phyloP scores from a whole-genome alignment of 129 eudicot species.

The Ambrosia trifida region DNA sequence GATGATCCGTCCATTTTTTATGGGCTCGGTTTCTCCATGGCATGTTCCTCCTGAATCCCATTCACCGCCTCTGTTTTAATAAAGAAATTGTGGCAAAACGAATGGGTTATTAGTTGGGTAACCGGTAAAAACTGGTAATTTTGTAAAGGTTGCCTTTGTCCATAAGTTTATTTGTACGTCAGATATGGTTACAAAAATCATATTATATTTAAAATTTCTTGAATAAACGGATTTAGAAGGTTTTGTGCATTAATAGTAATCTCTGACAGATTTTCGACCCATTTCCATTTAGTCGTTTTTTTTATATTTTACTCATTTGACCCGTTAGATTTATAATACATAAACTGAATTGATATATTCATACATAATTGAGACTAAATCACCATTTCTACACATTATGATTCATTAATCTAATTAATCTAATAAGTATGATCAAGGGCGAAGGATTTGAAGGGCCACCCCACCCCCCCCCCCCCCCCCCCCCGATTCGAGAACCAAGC shows the following conservation, averaged over 20 bases:
- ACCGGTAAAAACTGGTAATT: neutral
- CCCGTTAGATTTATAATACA: neutral
- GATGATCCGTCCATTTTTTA: constrained; percentile 52
- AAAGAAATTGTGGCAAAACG: neutral
- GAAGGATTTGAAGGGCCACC: no score
- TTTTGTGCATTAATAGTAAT: neutral
- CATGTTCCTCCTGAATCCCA: constrained; percentile 98
- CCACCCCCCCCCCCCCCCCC: no score
- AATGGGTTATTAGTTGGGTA: neutral
- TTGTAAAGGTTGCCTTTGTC: neutral
- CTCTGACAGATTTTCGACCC: neutral
- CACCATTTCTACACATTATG: neutral
- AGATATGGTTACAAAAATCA: neutral
- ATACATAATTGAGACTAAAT: neutral
- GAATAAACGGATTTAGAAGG: neutral
- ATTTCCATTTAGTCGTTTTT: neutral
- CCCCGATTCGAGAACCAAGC: no score
- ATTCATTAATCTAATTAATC: no score
- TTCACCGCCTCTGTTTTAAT: constrained; percentile 79
- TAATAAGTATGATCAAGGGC: no score
- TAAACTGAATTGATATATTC: neutral
- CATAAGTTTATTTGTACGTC: neutral
- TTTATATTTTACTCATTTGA: neutral
- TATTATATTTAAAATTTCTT: neutral
- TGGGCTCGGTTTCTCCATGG: constrained; percentile 69